Evolutionary conservation across 768 basidiomycete genomes (phyloP), one percentile per base, ranked within the genome.

Genomic region (Coprinellus micaceus): DNA sequence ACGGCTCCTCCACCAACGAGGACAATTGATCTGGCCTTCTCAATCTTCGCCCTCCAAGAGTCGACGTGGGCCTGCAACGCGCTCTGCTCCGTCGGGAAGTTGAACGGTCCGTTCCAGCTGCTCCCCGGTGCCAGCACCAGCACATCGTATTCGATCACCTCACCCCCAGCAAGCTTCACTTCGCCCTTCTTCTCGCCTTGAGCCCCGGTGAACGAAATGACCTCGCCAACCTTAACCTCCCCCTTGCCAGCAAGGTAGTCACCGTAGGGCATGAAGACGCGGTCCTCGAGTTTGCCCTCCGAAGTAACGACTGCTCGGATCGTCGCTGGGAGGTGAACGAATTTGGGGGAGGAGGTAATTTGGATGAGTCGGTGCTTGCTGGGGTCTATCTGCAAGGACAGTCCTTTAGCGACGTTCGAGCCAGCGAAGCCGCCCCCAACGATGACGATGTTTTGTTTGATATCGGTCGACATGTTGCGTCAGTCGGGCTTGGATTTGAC

Each of bases 1-100:
- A 84, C 72, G 4, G 80, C 74, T 24, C 83, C 83, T 37, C 79
- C 82, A 19, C 82, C 83, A 1, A 72, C 80, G 19, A 84, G 64
- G 12, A 80, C 70, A 59, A 82, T 73, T 56, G 76, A 64, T n/a
- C 67, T 60, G 15, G 75, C 74, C 13, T 60, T 58, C 28, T 65
- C 63, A 33, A 78, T 68, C 33, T 65, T 66, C 10, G 60, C 54
- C 43, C 70, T 67, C 52, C 64, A 66, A 3, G 56, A 50, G 10
- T 61, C 55, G 30, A 76, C 58, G 58, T 62, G 73, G 19, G 55
- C 44, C 11, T 63, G 33, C 15, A 68, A 53, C 24, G 64, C 69
- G 11, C 59, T 56, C 15, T 61, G 59, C 19, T 4, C 11, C 11
- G 28, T 56, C 53, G 9, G 74, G 70, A 40, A 71, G 54, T 12